These are phyloP conservation scores for Calonectria multiphialidica DNA, from an alignment of 2,329 filamentous ascomycete species.

Conservation along the genomic window DNA sequence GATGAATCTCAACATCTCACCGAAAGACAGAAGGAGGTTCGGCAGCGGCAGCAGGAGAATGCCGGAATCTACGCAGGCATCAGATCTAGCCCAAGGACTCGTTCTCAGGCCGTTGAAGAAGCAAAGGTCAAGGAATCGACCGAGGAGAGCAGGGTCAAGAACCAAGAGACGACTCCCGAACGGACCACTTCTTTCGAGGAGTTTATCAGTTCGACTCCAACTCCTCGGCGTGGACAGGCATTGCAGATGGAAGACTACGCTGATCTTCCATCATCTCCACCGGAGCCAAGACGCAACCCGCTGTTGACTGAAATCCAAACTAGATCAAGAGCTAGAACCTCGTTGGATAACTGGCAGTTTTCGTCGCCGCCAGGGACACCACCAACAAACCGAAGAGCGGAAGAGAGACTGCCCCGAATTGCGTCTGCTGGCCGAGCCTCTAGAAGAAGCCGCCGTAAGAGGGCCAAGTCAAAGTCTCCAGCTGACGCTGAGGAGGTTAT, in stretches of 20 bases:
- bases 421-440: slow-evolving; percentile 15
- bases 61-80: slow-evolving; percentile 77
- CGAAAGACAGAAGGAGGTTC: slow-evolving; percentile 82
- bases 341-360: slow-evolving; percentile 62
- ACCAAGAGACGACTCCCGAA: slow-evolving; percentile 61
- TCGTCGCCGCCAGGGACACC: slow-evolving; percentile 70
- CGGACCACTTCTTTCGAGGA: slow-evolving; percentile 59
- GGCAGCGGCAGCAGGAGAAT: slow-evolving; percentile 77
- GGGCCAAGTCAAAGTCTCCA: slow-evolving; percentile 29
- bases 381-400: slow-evolving; percentile 38
- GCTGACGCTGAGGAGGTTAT: slow-evolving; percentile 38
- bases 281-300: slow-evolving; percentile 65
- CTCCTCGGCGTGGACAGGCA: slow-evolving; percentile 67
- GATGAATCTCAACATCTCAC: slow-evolving; percentile 81
- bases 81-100: slow-evolving; percentile 60
- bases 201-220: slow-evolving; percentile 71
- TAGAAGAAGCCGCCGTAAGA: slow-evolving; percentile 31
- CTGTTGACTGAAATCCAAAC: slow-evolving; percentile 65
- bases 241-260: slow-evolving; percentile 62
- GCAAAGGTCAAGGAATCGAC: slow-evolving; percentile 29
- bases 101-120: slow-evolving; percentile 35
- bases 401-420: slow-evolving; percentile 24
- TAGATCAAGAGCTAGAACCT: slow-evolving; percentile 53
- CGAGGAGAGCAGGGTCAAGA: slow-evolving; percentile 26
- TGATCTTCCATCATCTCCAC: slow-evolving; percentile 71